phyloP scores from a whole-genome alignment of 2,329 filamentous ascomycete genomes.

The Botrytis galanthina region DNA sequence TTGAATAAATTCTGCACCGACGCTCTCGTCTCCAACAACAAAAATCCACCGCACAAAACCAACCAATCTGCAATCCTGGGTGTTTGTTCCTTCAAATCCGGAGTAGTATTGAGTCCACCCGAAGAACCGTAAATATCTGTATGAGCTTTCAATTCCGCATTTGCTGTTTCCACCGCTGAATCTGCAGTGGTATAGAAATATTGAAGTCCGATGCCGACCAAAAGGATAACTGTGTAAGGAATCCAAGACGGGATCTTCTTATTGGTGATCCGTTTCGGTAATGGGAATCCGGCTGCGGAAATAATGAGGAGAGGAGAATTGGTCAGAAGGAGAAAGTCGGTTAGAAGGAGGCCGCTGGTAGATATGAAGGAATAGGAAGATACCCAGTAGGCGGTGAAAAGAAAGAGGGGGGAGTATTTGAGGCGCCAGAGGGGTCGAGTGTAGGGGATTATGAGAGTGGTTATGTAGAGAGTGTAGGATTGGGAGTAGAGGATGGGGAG shows the following conservation, averaged over 20 bases:
- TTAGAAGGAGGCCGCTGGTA: constrained; percentile 43
- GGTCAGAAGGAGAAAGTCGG: constrained; percentile 45
- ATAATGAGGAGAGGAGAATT: constrained; percentile 36
- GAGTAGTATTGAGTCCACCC: constrained; percentile 40
- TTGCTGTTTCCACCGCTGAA: constrained; percentile 37
- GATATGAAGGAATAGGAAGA: constrained; percentile 49
- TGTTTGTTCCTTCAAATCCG: constrained; percentile 39
- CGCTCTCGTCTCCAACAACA: constrained; percentile 43
- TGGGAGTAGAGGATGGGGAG: constrained; percentile 47
- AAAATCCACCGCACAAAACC: constrained; percentile 43
- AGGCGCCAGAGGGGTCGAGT: constrained; percentile 28
- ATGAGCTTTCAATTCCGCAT: constrained; percentile 43
- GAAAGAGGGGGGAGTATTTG: constrained; percentile 35
- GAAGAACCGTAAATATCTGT: constrained; percentile 42
- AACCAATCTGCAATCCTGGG: constrained; percentile 46
- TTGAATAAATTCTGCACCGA: constrained; percentile 40
- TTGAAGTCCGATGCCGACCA: constrained; percentile 42
- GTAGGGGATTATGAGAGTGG: constrained; percentile 45
- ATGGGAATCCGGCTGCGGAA: constrained; percentile 31
- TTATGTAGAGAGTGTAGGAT: constrained; percentile 48
- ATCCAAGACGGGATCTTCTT: constrained; percentile 38
- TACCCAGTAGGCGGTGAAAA: constrained; percentile 47
- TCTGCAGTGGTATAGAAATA: constrained; percentile 44
- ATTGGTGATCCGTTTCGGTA: constrained; percentile 14
- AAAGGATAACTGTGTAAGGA: constrained; percentile 29